Conservation (phyloP, 805 yeast species). For the Suhomyces emberorum region DNA sequence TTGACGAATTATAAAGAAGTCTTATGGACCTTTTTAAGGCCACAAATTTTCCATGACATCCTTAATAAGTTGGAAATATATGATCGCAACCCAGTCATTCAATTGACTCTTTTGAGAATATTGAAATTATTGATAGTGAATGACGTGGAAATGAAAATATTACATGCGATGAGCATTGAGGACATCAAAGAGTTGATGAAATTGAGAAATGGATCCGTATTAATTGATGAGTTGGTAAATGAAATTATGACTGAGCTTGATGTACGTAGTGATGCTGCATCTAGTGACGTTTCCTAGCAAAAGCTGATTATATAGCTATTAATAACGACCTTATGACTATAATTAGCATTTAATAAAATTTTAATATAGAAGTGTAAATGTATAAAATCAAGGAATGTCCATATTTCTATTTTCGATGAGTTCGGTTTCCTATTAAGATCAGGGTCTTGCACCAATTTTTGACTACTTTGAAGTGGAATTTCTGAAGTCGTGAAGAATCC, state of each 20-base stretch:
- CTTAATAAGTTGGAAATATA: conserved; percentile 25
- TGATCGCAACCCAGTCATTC: conserved; percentile 35
- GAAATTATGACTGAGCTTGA: conserved; percentile 17
- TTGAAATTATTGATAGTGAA: conserved; percentile 13
- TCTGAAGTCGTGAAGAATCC: no score
- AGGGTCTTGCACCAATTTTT: no score
- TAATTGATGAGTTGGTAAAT: conserved; percentile 34
- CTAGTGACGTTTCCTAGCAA: no score
- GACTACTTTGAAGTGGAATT: no score
- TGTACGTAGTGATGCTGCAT: no score
- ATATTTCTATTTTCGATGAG: no score
- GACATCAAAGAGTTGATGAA: conserved; percentile 6
- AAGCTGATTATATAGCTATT: no score
- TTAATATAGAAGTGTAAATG: no score
- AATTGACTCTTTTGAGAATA: conserved; percentile 32
- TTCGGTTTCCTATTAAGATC: no score
- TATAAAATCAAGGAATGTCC: no score
- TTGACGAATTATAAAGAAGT: conserved; percentile 20
- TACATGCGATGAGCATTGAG: conserved; percentile 2
- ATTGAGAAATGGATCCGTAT: conserved; percentile 26
- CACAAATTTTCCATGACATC: conserved; percentile 26
- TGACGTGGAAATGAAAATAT: neutral
- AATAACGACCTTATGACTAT: no score
- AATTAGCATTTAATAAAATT: no score
- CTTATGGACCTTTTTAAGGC: conserved; percentile 22